Base-by-base conservation (phyloP, 306 rosid genomes). In the Crotalaria pallida region DNA sequence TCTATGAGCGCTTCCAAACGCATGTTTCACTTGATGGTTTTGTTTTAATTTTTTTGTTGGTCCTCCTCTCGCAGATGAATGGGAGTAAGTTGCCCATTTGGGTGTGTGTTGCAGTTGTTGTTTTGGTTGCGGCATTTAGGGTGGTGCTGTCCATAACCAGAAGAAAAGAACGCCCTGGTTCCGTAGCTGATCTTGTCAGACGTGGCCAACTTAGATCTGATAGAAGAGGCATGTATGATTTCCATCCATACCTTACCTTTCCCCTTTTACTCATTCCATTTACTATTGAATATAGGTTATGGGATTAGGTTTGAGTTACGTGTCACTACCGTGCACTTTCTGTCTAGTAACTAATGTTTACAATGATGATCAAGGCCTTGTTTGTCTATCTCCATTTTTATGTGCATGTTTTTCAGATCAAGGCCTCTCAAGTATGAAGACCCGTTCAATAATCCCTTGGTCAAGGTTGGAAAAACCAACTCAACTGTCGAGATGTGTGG, bases 141-240 rank as follows among this genome's bases (percentile, higher is more conserved):
- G 81, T 6, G 0, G 79, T 13, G 0, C 3, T 85, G 61, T 72
- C 83, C 21, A 58, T 65, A 7, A 84, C 83, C 21, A 58, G 65
- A 6, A 85, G 82, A 66, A 66, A 78, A 18, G 73, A 64, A 12
- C 88, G 77, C 22, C 87, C 94, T 62, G 98, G 98, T 68, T 90
- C 97, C 16, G 95, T 94, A 0, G 97, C 96, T 60, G 97, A 94
- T 87, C 87, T 94, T 1, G 94, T 94, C 24, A 78, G 98, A 53
- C 97, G 98, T 9, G 98, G 98, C 22, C 98, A 94, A 75, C 88
- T 90, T n/a, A 84, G 90, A 80, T 94, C 96, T 1, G 97, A 94
- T 82, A 88, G 92, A 85, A 88, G 97, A 88, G 98, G 98, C 98
- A 94, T 94, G 98, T 94, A 94, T 80, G 98, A 73, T 73, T 79